phyloP scores from a whole-genome alignment of 2,329 filamentous ascomycete species.

The Juglanconis oblonga region DNA sequence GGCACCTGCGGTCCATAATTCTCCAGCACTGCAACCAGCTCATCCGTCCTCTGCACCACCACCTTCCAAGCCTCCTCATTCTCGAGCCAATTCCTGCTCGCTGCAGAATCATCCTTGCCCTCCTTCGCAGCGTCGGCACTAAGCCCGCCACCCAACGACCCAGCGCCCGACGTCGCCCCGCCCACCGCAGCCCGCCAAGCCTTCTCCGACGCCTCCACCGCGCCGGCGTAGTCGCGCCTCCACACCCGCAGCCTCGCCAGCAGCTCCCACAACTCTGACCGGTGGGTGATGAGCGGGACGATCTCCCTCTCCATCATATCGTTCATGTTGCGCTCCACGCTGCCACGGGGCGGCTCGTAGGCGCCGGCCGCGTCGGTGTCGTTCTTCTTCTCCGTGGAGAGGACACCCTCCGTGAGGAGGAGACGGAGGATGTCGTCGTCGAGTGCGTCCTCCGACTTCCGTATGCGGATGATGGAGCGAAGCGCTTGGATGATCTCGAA shows the following conservation, averaged over 20 bases:
- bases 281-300: slow-evolving; percentile 78
- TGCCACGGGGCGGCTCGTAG: slow-evolving; percentile 52
- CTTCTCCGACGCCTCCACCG: slow-evolving; percentile 82
- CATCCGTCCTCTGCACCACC: slow-evolving; percentile 75
- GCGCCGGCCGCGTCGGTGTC: slow-evolving; percentile 23
- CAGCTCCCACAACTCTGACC: slow-evolving; percentile 73
- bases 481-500: slow-evolving; percentile 74
- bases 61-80: slow-evolving; percentile 64
- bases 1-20: slow-evolving; percentile 67
- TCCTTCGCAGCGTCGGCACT: slow-evolving; percentile 18
- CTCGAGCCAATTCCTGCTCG: slow-evolving; percentile 53
- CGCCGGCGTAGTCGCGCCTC: slow-evolving; percentile 65
- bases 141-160: slow-evolving; percentile 38
- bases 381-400: slow-evolving; percentile 37
- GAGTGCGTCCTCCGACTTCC: slow-evolving; percentile 73
- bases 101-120: slow-evolving; percentile 8
- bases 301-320: slow-evolving; percentile 72
- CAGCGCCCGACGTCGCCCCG: slow-evolving; percentile 44
- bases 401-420: slow-evolving; percentile 69
- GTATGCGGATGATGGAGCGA: slow-evolving; percentile 71
- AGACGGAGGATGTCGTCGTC: slow-evolving; percentile 71
- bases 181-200: slow-evolving; percentile 74
- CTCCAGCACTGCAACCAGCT: slow-evolving; percentile 79
- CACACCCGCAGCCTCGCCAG: slow-evolving; percentile 71
- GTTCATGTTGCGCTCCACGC: slow-evolving; percentile 60